Conservation (phyloP, 345 rosid species). For the Combretum micranthum region DNA sequence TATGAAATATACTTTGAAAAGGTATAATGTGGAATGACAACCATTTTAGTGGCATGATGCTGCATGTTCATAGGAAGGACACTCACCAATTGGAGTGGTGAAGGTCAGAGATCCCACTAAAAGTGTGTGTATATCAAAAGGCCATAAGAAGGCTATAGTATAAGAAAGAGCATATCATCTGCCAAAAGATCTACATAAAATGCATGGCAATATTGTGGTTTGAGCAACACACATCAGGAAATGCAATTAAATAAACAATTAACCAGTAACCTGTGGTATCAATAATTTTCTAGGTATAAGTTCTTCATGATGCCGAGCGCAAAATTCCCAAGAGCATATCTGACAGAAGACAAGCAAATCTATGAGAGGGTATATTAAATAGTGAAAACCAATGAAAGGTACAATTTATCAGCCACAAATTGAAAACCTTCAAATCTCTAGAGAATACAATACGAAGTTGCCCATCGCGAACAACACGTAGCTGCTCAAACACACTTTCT, state of each 20-base stretch:
- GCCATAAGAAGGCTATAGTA: too few species aligned
- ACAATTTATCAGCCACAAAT: not conserved
- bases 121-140: too few species aligned
- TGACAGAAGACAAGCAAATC: constrained; percentile 10
- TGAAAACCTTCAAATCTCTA: constrained; percentile 34
- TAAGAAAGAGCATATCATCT: too few species aligned
- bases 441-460: constrained; percentile 32
- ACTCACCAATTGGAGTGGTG: too few species aligned
- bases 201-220: too few species aligned
- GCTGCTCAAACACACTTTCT: constrained; percentile 37
- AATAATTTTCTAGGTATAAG: constrained; percentile 47
- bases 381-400: constrained; percentile 1
- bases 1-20: too few species aligned
- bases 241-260: not conserved
- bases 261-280: constrained; percentile 38
- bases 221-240: too few species aligned
- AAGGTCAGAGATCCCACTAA: too few species aligned
- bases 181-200: too few species aligned
- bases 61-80: too few species aligned
- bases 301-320: constrained; percentile 51
- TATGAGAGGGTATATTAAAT: constrained; percentile 1
- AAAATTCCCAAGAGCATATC: constrained; percentile 59
- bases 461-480: constrained; percentile 41
- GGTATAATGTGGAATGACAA: too few species aligned
- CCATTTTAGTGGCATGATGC: too few species aligned